Base-by-base conservation (phyloP, 441 rosid genomes). In the Geranium incanum region DNA sequence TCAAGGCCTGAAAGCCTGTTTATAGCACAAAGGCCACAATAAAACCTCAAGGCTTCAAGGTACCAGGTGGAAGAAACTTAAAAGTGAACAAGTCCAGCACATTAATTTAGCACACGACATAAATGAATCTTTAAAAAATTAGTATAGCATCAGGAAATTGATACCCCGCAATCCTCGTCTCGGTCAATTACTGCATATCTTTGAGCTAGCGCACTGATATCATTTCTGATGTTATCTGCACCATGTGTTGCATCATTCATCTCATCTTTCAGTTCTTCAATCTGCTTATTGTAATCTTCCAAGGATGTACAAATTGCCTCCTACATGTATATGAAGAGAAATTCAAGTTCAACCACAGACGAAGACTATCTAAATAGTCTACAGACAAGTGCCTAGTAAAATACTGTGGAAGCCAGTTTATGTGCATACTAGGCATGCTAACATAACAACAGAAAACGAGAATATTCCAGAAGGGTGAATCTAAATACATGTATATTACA, bases 181-280 rank as follows among this genome's bases (percentile, higher is more conserved):
- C 88, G 93, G 62, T 91, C 92, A 67, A 95, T 87, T 66, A 93
- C 95, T 41, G 97, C 94, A 76, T 87, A 95, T 95, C 98, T 86
- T 84, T 95, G 99, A 83, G 98, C 92, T 69, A 95, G 88, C 66
- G 98, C 92, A 75, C 93, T 87, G 55, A 92, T 95, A 82, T 95
- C 99, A 76, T 91, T 95, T 91, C 98, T 85, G 70, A 95, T 92
- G 81, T 91, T 91, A 81, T 95, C 99, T 75, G 99, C 99, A 77
- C 99, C 97, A 82, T 91, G 98, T 28, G 99, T 95, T 68, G 99
- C 98, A 78, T 95, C 97, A 81, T 91, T 89, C 98, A 95, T 95
- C 84, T 95, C 99, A 78, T 95, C 80, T 82, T 95, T 95, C 78
- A 95, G 76, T 71, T 81, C 79, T 82, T 92, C 97, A 60, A 95